phyloP scores from a whole-genome alignment of 192 early-diverging fungal genomes.

The Coemansia sp. region DNA sequence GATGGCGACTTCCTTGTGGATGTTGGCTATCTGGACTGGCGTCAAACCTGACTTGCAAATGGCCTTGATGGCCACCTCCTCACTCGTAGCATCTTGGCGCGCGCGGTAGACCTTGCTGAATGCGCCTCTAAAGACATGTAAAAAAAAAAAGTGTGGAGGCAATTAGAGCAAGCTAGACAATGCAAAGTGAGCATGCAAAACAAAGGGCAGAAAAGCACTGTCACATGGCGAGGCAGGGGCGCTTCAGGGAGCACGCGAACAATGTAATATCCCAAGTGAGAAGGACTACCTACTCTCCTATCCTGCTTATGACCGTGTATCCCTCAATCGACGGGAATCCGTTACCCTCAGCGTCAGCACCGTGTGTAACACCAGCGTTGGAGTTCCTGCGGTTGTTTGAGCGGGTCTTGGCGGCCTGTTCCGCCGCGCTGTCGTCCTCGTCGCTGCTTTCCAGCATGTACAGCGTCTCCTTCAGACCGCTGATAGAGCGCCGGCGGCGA shows the following conservation, averaged over 20 bases:
- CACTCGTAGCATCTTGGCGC: constrained; percentile 49
- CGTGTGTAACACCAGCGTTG: constrained; percentile 33
- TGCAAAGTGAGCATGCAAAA: background rate
- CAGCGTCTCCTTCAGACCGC: constrained; percentile 32
- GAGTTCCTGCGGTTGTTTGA: constrained; percentile 37
- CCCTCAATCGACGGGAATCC: constrained; percentile 53
- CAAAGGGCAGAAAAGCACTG: background rate
- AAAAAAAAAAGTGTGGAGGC: background rate
- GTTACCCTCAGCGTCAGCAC: constrained; percentile 31
- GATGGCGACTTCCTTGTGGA: constrained; percentile 86
- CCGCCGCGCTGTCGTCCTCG: constrained; percentile 22
- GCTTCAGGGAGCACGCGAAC: background rate
- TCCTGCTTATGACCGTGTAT: constrained; percentile 43
- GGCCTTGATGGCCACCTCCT: constrained; percentile 83
- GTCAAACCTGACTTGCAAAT: constrained; percentile 76
- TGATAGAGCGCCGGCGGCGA: constrained; percentile 48
- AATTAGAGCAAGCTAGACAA: background rate
- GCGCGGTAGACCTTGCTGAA: constrained; percentile 87
- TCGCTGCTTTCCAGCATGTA: constrained; percentile 35
- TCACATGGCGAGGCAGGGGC: background rate
- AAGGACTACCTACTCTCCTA: constrained; percentile 44
- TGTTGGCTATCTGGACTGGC: constrained; percentile 75
- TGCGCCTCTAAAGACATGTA: constrained; percentile 66
- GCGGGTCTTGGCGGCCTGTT: constrained; percentile 7
- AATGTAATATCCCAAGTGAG: background rate